Evolutionary conservation across 2,329 filamentous ascomycete genomes (phyloP).

Genomic region (Nigrograna mackinnonii): DNA sequence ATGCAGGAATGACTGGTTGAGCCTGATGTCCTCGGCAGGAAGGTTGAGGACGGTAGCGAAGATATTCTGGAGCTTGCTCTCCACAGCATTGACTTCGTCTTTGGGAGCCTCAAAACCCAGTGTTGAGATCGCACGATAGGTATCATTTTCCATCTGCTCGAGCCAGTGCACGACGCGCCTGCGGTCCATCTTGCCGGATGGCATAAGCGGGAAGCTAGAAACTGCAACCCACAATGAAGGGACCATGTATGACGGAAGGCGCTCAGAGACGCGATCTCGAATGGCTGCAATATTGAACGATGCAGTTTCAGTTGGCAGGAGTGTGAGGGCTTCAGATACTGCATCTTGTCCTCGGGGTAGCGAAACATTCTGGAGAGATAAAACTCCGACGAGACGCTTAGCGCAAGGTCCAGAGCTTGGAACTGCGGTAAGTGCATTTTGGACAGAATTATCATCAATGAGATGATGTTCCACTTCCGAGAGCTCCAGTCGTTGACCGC

Average conservation of each 20-base stretch:
- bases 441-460: conserved; percentile 26
- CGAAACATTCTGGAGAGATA: conserved; percentile 25
- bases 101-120: conserved; percentile 19
- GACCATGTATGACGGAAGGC: conserved; percentile 37
- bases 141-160: conserved; percentile 30
- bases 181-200: conserved; percentile 36
- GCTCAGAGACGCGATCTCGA: conserved; percentile 30
- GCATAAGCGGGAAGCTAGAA: conserved; percentile 30
- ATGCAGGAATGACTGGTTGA: conserved; percentile 37
- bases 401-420: conserved; percentile 30
- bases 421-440: conserved; percentile 32
- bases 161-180: conserved; percentile 32
- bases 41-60: conserved; percentile 35
- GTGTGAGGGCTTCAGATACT: conserved; percentile 11
- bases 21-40: conserved; percentile 24
- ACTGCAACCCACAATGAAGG: conserved; percentile 35
- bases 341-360: not conserved
- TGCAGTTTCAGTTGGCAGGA: conserved; percentile 24
- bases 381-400: conserved; percentile 33
- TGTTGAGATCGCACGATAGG: conserved; percentile 28
- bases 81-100: conserved; percentile 17
- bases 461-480: conserved; percentile 51
- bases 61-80: conserved; percentile 31
- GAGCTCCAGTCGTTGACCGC: conserved; percentile 49
- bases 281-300: conserved; percentile 25